Base-by-base conservation (phyloP, 306 rosid species). In the Dalbergia cultrata region DNA sequence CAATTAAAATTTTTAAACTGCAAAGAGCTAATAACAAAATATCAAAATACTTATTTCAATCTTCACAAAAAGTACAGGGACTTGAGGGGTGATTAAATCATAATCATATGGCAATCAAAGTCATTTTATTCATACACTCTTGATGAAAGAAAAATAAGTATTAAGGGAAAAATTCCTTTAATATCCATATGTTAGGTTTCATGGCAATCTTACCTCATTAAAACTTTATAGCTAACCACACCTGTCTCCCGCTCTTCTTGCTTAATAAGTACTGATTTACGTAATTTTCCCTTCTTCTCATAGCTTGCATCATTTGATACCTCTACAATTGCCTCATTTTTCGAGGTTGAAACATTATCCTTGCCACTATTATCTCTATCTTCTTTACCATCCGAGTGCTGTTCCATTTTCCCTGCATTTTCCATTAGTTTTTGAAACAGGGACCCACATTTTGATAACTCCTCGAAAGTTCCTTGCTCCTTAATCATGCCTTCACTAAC, bases 211-310 rank as follows among this genome's bases (percentile, higher is more conserved):
- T 88, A 94, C 97, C 98, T 86, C 81, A 19, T 72, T 68, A 94
- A 60, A 74, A 94, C 89, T 47, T 86, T 92, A 97, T 90, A 91
- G 82, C 97, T 92, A 68, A 92, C 91, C 60, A 92, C 81, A 9
- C 98, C 98, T 12, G 94, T 91, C 78, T 92, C 98, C 71, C 93
- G 72, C 76, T 94, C 98, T 87, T 94, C 98, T 86, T 91, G 89
- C 85, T 89, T 92, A 63, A 94, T 79, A 47, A 92, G 87, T 64
- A 87, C 89, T 5, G 97, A 94, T 73, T 86, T 94, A 78, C 67
- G 66, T 44, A 83, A 80, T 79, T 85, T 90, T 43, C 90, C 90
- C 68, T 87, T 88, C 76, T 78, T 92, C 67, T 78, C 76, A 76
- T 68, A 70, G 74, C 70, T 85, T 67, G 53, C 67, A 70, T 89